phyloP scores from a whole-genome alignment of 371 early-diverging fungal genomes.

The Encephalitozoon cuniculi region DNA sequence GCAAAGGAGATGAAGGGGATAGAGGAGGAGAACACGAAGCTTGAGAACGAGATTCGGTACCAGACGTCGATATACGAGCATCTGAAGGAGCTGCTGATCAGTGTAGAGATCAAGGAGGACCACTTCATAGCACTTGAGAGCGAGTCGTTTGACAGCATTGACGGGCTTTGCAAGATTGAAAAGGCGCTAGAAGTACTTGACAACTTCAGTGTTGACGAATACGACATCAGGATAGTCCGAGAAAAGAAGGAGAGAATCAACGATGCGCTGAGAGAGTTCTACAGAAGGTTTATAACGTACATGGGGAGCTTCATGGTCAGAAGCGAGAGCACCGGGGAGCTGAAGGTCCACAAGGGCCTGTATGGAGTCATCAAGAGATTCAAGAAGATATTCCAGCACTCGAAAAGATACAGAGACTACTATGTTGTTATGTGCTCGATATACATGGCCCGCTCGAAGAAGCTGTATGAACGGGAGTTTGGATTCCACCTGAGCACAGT shows the following conservation, averaged over 20 bases:
- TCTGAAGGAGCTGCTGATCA: conserved; percentile 25
- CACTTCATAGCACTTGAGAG: conserved; percentile 38
- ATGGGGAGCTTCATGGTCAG: conserved; percentile 19
- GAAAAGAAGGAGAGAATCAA: conserved; percentile 29
- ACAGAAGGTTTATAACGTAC: conserved; percentile 40
- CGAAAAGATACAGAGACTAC: conserved; percentile 21
- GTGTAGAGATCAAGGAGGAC: conserved; percentile 36
- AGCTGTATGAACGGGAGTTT: conserved; percentile 39
- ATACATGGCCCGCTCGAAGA: conserved; percentile 27
- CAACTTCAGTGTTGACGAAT: conserved; percentile 15
- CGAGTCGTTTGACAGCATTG: conserved; percentile 25
- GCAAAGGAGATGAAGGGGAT: conserved; percentile 42
- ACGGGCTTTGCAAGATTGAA: conserved; percentile 43
- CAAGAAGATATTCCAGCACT: conserved; percentile 22
- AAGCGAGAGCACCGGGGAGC: conserved; percentile 11
- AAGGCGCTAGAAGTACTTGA: conserved; percentile 17
- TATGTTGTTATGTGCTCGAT: conserved; percentile 16
- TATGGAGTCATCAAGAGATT: conserved; percentile 35
- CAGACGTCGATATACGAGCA: conserved; percentile 32
- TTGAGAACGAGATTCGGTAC: conserved; percentile 33
- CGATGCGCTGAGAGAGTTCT: conserved; percentile 25
- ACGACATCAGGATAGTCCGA: conserved; percentile 38
- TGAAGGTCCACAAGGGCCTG: conserved; percentile 39
- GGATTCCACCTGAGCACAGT: conserved; percentile 24
- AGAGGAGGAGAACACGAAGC: conserved; percentile 39